Base-by-base conservation (phyloP, 2,329 filamentous ascomycete species). In the Aschersonia sp. region DNA sequence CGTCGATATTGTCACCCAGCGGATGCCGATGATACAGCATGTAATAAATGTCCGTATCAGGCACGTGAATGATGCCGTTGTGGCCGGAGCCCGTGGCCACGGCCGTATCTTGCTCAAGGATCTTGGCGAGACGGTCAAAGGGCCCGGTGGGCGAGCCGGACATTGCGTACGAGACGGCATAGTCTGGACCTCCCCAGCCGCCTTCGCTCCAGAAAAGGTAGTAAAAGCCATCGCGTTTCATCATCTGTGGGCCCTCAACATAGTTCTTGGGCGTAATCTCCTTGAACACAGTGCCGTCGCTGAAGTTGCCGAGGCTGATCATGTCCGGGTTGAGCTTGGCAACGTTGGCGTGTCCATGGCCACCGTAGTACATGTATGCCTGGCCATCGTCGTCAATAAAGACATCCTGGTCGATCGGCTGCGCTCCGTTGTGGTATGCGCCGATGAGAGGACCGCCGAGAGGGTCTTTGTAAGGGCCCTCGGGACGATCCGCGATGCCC, bases 141-240 rank as follows among this genome's bases (percentile, higher is more conserved):
- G 68, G 69, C 0, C 69, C 70, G 1, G 56, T 54, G 1, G 67
- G 58, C 4, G 53, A 61, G 5, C 58, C 51, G 1, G 63, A 58
- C 1, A 70, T 71, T 6, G 67, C 69, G 51, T 72, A 72, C 12
- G 68, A 68, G 12, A 72, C 63, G 7, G 64, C 61, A 53, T 73
- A 72, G 55, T 71, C 66, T 5, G 69, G 64, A 1, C 71, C 70
- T 1, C 60, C 63, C 71, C 71, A 73, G 30, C 69, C 69, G 0
- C 70, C 70, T 46, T 73, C 69, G 1, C 68, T 67, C 42, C 69
- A 69, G 43, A 72, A 64, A n/a, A 72, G 60, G 49, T 72, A 73
- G 49, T 69, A 73, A 35, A 61, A 66, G 5, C 56, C 60, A 4
- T 57, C 67, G 61, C 65, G 66, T 52, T 70, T 71, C 53, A 69